Base-by-base conservation (phyloP, 805 yeast species). In the Candida ponderosae region DNA sequence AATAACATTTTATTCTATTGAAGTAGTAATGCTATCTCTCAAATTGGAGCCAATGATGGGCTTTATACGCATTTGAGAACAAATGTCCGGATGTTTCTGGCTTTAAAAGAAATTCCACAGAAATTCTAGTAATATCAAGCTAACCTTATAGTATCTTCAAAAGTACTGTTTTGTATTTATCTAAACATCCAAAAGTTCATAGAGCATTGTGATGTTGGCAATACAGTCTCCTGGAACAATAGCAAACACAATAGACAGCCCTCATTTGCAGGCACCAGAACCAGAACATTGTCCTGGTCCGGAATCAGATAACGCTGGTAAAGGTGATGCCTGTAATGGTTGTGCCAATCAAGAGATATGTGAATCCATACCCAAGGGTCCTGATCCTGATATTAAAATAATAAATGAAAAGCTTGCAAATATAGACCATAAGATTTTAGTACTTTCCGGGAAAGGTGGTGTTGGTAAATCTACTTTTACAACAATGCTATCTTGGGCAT, bases 251-350 rank as follows among this genome's bases (percentile, higher is more conserved):
- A 28, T 46, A n/a, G 51, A 41, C 14, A 47, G 38, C 27, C 43
- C 41, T 28, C 44, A 50, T 31, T 45, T 73, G 19, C 65, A 68
- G 38, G 85, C 79, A 1, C 88, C 93, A 1, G 94, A 82, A 52
- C 97, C 98, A 1, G 97, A 88, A 54, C 97, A 93, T 59, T 93
- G 99, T 64, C 98, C 98, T 0, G 99, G 98, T 1, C 95, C 97
- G 2, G 96, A 90, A 54, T 81, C 95, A 3, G 97, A 88, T 48
- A 61, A 64, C 37, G 98, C 99, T 2, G 99, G 99, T 7, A 77
- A 82, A 50, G 89, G 86, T 3, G 96, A 86, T 53, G 95, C 97
- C 11, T 93, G 99, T 56, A 72, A 65, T 8, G 96, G 97, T 10
- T 93, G 99, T 64, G 94, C 97, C 14, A 93, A 93, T 61, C 88